Conservation (phyloP, 1,139 yeast species). For the Saccharomyces hybrid region DNA sequence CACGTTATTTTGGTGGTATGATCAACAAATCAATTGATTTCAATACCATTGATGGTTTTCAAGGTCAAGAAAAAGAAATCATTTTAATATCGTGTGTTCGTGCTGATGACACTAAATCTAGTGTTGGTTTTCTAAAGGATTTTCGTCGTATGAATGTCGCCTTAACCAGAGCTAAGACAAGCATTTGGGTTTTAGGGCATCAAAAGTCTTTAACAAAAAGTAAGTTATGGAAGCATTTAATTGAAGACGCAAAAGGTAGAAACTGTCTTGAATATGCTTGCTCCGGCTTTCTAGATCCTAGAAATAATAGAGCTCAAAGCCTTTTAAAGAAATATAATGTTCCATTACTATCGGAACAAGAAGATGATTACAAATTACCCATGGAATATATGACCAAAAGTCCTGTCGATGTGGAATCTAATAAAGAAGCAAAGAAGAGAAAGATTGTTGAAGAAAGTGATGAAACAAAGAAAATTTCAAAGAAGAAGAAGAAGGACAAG, state of each 20-base stretch:
- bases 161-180: constrained; percentile 82
- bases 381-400: neutral
- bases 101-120: constrained; percentile 48
- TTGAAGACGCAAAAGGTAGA: constrained; percentile 54
- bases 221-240: constrained; percentile 59
- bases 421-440: neutral
- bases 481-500: constrained; percentile 1
- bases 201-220: constrained; percentile 53
- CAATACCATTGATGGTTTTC: constrained; percentile 95
- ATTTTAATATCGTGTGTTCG: constrained; percentile 93
- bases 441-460: constrained; percentile 1
- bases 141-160: constrained; percentile 94
- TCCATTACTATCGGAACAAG: constrained; percentile 1
- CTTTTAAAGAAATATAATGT: constrained; percentile 22
- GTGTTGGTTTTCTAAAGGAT: constrained; percentile 86
- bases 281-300: constrained; percentile 30
- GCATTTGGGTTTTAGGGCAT: constrained; percentile 89
- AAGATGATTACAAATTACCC: neutral
- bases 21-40: constrained; percentile 70
- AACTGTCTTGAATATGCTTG: constrained; percentile 30
- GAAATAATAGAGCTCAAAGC: constrained; percentile 9
- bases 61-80: constrained; percentile 95
- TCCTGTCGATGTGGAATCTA: neutral
- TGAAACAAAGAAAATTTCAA: constrained; percentile 2
- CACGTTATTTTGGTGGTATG: constrained; percentile 49